Evolutionary conservation across 1,139 yeast species (phyloP), one percentile per base, ranked within the genome.

Genomic region (Blastobotrys persicus): DNA sequence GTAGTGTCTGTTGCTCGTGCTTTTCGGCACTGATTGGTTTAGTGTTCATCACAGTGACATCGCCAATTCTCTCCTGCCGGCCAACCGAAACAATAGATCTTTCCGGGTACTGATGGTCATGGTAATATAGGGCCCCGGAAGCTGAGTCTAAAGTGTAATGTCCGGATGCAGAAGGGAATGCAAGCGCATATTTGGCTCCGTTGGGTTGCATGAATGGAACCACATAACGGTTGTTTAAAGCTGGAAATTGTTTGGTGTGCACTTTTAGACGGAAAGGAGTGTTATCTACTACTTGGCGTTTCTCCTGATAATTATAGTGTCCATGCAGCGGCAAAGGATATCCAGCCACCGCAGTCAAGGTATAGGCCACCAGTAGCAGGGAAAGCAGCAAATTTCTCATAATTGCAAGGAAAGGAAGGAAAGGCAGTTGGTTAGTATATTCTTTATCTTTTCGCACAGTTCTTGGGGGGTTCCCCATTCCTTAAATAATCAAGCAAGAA

Each of bases 31-130:
- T 16, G 16, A 34, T 14, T 13, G 38, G 38, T n/a, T 34, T 34
- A 9, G 38, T 34, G 38, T 34, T 34, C 38, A 34, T 11, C 19
- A 34, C 38, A 4, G 38, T 4, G 38, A 34, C 38, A 13, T 34
- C 38, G 5, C 38, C 38, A 14, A 34, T 34, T 34, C 19, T 7
- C n/a, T 34, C 38, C 14, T 23, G 14, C 17, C 9, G 14, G 7
- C 38, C 38, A 4, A 34, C 18, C 12, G 38, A 34, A 5, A 34
- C 38, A 14, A 34, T 23, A 9, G 38, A 34, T 6, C 14, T 23
- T 34, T 34, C 38, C 20, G 38, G 38, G 12, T 16, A 34, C n/a
- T 34, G 38, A 34, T 34, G 38, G 18, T 34, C 38, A 14, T 34
- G 38, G 18, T 34, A 34, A 14, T 34, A 34, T 11, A 34, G 38